A percentile compares a stretch with the other conserved stretches of the same genome.
phyloP scores from a whole-genome alignment of 495 filamentous ascomycete genomes.

The Neurospora sp. region DNA sequence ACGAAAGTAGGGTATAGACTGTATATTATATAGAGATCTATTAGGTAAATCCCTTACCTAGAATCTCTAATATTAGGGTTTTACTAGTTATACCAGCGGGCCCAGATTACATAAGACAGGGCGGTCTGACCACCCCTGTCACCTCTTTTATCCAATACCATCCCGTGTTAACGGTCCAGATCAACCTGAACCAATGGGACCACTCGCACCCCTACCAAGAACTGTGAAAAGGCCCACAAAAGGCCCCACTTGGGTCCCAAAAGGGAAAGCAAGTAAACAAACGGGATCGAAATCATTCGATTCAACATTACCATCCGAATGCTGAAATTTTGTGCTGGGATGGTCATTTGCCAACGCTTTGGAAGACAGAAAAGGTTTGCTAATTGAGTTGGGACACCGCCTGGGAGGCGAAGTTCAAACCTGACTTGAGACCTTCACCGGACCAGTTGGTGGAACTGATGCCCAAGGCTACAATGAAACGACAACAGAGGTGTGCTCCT shows the following conservation, averaged over 20 bases:
- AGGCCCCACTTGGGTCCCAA: neutral
- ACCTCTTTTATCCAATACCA: too few species aligned
- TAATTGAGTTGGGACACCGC: neutral
- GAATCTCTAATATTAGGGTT: too few species aligned
- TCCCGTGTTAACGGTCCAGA: neutral
- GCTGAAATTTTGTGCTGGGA: neutral
- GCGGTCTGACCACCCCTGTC: too few species aligned
- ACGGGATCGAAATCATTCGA: neutral
- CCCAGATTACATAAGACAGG: too few species aligned
- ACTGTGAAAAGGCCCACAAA: neutral
- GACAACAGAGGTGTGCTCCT: neutral
- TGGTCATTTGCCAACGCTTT: neutral
- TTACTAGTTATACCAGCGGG: too few species aligned
- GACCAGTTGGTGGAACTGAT: neutral
- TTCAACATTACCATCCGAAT: neutral
- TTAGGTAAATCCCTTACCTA: too few species aligned
- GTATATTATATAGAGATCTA: too few species aligned
- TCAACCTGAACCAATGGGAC: neutral
- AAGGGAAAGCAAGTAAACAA: neutral
- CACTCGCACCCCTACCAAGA: neutral
- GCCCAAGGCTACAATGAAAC: neutral
- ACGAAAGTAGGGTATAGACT: too few species aligned
- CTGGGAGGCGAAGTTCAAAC: neutral
- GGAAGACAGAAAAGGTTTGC: neutral
- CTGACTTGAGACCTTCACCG: neutral